These are phyloP conservation scores for Saccharomycopsis lassenensis DNA, from an alignment of 805 yeast species.

Conservation along the genomic window DNA sequence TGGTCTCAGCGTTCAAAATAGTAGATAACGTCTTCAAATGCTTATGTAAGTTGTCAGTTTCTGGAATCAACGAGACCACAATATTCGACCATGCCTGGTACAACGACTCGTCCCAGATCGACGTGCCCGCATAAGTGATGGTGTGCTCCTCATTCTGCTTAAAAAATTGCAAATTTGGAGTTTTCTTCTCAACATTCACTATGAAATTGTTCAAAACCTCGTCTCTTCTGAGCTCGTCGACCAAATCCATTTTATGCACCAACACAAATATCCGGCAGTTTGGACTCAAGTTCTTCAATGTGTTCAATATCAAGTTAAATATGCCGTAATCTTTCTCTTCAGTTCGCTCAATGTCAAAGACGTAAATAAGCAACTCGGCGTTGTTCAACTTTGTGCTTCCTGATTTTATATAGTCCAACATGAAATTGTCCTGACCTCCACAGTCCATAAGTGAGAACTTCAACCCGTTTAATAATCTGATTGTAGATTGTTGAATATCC, in stretches of 20 bases:
- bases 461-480: constrained; percentile 89
- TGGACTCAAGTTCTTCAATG: constrained; percentile 76
- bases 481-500: constrained; percentile 95
- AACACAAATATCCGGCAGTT: constrained; percentile 85
- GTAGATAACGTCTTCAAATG: constrained; percentile 63
- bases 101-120: constrained; percentile 93
- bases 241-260: constrained; percentile 93
- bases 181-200: constrained; percentile 46
- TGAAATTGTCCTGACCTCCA: constrained; percentile 94
- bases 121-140: constrained; percentile 72
- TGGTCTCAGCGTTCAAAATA: constrained; percentile 76
- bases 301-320: constrained; percentile 72
- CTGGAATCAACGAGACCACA: constrained; percentile 90
- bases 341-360: constrained; percentile 90
- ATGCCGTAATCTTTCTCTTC: constrained; percentile 88
- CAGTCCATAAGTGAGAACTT: constrained; percentile 96
- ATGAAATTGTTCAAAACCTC: constrained; percentile 82
- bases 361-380: constrained; percentile 90
- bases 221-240: constrained; percentile 73
- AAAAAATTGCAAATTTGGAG: constrained; percentile 6
- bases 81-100: constrained; percentile 97
- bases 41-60: constrained; percentile 69
- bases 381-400: constrained; percentile 40
- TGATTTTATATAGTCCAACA: constrained; percentile 65
- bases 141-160: constrained; percentile 16